Base-by-base conservation (phyloP, 345 rosid genomes). In the Salix viminalis region DNA sequence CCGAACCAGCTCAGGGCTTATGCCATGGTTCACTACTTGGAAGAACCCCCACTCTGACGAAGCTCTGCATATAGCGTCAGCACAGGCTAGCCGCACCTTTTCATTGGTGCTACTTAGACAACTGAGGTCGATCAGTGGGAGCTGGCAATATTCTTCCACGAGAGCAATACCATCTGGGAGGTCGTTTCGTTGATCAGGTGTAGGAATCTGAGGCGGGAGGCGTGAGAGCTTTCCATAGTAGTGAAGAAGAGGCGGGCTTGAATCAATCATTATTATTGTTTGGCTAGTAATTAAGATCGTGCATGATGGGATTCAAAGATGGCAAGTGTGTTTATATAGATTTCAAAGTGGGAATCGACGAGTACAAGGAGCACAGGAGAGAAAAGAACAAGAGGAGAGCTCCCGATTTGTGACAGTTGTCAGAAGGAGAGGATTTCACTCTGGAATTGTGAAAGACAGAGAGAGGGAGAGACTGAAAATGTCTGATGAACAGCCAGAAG, bases 11-110 rank as follows among this genome's bases (percentile, higher is more conserved):
- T 80, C 86, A 18, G 74, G 65, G 44, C 81, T 83, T 16, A 89
- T 86, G 3, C 94, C 94, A 72, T 90, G 92, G 82, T 86, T 89
- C 50, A 87, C 87, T 14, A 88, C 91, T 77, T 89, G 94, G 81
- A 90, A 90, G 81, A 90, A 90, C 3, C 94, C 94, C 92, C 94
- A 89, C 69, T 90, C 87, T 0, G 88, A 54, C 0, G 94, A 85
- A 2, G 94, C 92, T 79, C 76, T 79, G 67, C 75, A 81, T 6
- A 90, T 89, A 19, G 88, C 88, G 1, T 70, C 79, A 2, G 60
- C 78, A 24, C 92, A 86, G 28, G 82, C 83, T 9, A 3, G 56
- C 7, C 70, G 68, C 52, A 79, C 85, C 44, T 18, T 69, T n/a
- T 73, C 71, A 46, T 80, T 42, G 2, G 7, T 4, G 46, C 90